Percentiles rank a stretch among this genome's conserved stretches.
phyloP scores from a whole-genome alignment of 2,329 filamentous ascomycete species.

The Verticillium isaacii region DNA sequence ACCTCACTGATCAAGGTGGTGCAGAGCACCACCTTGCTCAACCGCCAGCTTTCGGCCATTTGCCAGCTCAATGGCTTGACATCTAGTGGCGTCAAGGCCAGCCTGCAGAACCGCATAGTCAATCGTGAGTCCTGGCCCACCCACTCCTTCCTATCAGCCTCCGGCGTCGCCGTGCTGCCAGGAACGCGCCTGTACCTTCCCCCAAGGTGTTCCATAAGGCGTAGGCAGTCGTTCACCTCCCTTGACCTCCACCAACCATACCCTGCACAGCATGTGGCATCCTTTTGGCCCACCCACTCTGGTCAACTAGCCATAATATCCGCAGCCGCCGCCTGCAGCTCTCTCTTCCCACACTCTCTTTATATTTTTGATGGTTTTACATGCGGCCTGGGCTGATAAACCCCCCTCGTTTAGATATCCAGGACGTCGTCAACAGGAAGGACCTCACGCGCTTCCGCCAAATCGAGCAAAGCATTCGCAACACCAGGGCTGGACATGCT shows the following conservation, averaged over 20 bases:
- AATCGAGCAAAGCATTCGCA: slow-evolving; percentile 36
- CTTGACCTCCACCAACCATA: neutral
- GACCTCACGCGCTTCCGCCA: slow-evolving; percentile 37
- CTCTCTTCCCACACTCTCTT: too few relatives aligned
- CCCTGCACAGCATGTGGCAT: too few relatives aligned
- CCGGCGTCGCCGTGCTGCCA: slow-evolving; percentile 5
- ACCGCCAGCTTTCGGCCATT: slow-evolving; percentile 68
- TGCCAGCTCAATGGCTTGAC: slow-evolving; percentile 69
- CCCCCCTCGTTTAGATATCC: slow-evolving; percentile 30
- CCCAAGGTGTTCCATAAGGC: neutral
- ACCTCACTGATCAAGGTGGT: slow-evolving; percentile 38
- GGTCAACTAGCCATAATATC: too few relatives aligned
- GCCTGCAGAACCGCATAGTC: slow-evolving; percentile 74
- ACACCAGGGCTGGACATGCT: slow-evolving; percentile 4
- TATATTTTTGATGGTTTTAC: neutral
- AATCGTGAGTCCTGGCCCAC: slow-evolving; percentile 55
- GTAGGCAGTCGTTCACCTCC: neutral
- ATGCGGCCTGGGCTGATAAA: slow-evolving; percentile 1
- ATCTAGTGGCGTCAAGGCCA: slow-evolving; percentile 79
- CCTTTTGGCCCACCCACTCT: too few relatives aligned
- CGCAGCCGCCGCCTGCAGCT: too few relatives aligned
- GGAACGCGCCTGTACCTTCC: neutral
- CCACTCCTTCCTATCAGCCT: slow-evolving; percentile 1
- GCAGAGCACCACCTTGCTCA: slow-evolving; percentile 40
- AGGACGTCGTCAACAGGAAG: slow-evolving; percentile 28